A percentile compares a stretch with the other conserved stretches of the same genome.
Evolutionary conservation across 768 basidiomycete species (phyloP).

Genomic region (Thelephora aurantiotincta): DNA sequence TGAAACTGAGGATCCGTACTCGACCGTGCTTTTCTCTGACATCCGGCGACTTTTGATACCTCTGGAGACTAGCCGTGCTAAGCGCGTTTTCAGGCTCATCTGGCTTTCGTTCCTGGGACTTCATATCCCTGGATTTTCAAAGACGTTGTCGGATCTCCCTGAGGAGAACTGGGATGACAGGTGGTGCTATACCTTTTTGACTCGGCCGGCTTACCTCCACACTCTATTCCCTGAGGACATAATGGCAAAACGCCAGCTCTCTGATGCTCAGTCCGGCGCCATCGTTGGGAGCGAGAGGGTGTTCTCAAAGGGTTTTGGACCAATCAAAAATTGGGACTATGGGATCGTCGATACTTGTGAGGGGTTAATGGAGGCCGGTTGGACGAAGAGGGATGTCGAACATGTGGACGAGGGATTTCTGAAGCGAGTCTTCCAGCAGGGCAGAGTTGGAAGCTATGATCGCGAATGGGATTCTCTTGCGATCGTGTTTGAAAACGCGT

Average conservation of each 20-base stretch:
- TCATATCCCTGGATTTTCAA: slow-evolving; percentile 51
- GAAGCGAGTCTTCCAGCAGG: slow-evolving; percentile 42
- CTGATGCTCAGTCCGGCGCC: slow-evolving; percentile 52
- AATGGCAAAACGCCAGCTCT: slow-evolving; percentile 21
- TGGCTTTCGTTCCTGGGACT: slow-evolving; percentile 66
- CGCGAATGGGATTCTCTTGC: slow-evolving; percentile 49
- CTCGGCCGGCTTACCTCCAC: slow-evolving; percentile 28
- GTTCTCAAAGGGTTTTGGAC: slow-evolving; percentile 48
- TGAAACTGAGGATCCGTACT: slow-evolving; percentile 52
- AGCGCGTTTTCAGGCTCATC: slow-evolving; percentile 44
- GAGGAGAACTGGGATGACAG: slow-evolving; percentile 47
- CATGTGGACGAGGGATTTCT: slow-evolving; percentile 36
- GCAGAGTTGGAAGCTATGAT: slow-evolving; percentile 35
- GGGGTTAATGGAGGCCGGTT: slow-evolving; percentile 23
- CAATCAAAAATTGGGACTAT: slow-evolving; percentile 51
- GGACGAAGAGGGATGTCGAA: slow-evolving; percentile 34
- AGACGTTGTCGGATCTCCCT: slow-evolving; percentile 19
- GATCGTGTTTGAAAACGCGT: slow-evolving; percentile 53
- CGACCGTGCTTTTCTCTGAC: slow-evolving; percentile 60
- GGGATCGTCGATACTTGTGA: slow-evolving; percentile 45
- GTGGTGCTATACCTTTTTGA: slow-evolving; percentile 42
- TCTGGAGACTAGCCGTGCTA: slow-evolving; percentile 28
- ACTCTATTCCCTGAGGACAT: slow-evolving; percentile 35
- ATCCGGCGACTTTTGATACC: slow-evolving; percentile 40
- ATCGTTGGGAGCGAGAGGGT: slow-evolving; percentile 53